These are phyloP conservation scores for Escallonia rubra DNA, from an alignment of 129 eudicot species.

Conservation along the genomic window DNA sequence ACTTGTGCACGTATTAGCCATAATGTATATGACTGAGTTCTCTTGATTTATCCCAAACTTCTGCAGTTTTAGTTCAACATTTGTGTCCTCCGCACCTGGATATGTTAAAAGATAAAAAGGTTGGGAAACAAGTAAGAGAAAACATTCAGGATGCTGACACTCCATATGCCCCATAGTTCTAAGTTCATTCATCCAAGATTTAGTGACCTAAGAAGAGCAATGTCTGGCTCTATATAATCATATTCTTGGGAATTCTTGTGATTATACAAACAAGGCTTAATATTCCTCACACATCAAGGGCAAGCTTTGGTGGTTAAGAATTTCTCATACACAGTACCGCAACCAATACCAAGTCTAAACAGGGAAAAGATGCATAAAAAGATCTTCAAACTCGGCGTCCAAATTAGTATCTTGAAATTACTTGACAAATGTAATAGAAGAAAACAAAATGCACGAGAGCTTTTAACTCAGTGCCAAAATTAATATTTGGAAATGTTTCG, in stretches of 20 bases:
- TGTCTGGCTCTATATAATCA: background rate
- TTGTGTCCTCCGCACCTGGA: constrained; percentile 68
- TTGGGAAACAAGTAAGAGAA: background rate
- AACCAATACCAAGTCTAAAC: no score
- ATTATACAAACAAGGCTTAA: background rate
- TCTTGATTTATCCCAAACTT: constrained; percentile 27
- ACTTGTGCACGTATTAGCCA: constrained; percentile 57
- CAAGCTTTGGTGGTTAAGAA: background rate
- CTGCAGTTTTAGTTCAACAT: constrained; percentile 44
- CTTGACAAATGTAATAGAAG: no score
- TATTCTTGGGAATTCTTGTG: background rate
- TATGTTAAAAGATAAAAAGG: background rate
- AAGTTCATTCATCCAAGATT: background rate
- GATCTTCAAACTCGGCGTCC: no score
- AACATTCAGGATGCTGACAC: constrained; percentile 1
- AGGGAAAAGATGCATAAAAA: background rate
- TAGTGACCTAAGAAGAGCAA: background rate
- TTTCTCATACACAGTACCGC: background rate
- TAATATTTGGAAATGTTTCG: no score
- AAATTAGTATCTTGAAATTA: no score
- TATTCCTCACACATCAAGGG: background rate
- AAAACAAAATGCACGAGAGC: no score
- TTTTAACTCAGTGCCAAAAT: no score
- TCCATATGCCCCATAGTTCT: background rate
- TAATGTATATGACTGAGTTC: constrained; percentile 32